Conservation (phyloP, 2,329 filamentous ascomycete genomes). For the Gaeumannomyces sp. region DNA sequence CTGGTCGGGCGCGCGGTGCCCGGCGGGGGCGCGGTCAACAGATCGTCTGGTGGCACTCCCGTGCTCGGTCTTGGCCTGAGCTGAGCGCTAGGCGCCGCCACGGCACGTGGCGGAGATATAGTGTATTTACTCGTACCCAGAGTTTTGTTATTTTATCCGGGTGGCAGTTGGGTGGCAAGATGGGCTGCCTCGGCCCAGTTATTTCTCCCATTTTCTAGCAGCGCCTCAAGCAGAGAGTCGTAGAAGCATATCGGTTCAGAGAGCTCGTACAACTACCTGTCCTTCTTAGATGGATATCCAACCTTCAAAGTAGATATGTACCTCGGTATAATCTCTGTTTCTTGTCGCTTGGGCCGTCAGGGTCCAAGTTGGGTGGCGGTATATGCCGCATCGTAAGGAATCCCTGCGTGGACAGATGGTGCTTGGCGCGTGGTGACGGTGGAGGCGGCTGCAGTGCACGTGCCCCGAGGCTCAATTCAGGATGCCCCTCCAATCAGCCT, state of each 20-base stretch:
- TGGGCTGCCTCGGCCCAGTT: too few relatives aligned
- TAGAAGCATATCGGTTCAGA: too few relatives aligned
- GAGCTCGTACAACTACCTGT: too few relatives aligned
- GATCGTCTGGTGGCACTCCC: conserved; percentile 4
- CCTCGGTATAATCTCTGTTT: neutral
- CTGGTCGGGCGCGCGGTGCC: conserved; percentile 59
- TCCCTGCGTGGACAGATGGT: neutral
- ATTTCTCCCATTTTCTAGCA: neutral
- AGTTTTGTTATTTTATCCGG: neutral
- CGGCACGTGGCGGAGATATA: neutral
- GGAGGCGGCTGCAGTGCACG: neutral
- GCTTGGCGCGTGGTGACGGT: neutral
- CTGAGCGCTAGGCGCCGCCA: neutral
- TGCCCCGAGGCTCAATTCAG: neutral
- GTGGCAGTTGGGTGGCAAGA: neutral
- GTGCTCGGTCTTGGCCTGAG: conserved; percentile 6
- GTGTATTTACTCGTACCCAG: neutral
- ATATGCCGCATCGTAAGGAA: neutral
- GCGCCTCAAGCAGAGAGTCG: neutral
- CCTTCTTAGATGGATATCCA: neutral
- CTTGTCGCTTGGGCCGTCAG: neutral
- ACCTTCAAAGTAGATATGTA: too few relatives aligned
- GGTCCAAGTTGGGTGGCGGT: neutral
- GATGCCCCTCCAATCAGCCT: neutral
- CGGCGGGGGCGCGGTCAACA: conserved; percentile 18